phyloP scores from a whole-genome alignment of 768 basidiomycete genomes.

The Cystobasidium tubakii region DNA sequence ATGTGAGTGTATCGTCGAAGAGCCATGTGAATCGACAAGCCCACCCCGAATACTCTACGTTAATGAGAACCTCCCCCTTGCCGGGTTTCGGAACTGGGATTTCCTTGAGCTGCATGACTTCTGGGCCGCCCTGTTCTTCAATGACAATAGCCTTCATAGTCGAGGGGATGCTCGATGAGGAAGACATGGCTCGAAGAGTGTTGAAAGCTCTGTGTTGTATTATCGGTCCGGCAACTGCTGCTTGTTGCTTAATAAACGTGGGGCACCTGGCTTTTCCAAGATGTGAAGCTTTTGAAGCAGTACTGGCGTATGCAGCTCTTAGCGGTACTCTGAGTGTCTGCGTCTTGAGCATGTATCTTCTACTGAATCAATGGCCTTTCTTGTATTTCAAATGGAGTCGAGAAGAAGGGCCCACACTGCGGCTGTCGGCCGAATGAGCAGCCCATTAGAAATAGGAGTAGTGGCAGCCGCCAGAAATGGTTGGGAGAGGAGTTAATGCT shows the following conservation, averaged over 20 bases:
- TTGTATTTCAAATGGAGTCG: too few species aligned
- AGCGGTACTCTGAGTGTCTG: neutral
- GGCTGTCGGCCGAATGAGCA: too few species aligned
- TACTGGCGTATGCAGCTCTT: neutral
- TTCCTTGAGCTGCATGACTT: slow-evolving; percentile 58
- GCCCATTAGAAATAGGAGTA: too few species aligned
- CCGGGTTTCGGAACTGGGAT: slow-evolving; percentile 64
- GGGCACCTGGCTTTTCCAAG: neutral
- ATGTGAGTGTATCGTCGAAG: neutral
- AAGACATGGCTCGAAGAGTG: neutral
- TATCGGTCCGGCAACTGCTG: neutral
- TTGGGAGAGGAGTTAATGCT: too few species aligned
- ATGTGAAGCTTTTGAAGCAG: neutral
- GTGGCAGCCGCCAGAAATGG: neutral
- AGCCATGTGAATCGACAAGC: slow-evolving; percentile 38
- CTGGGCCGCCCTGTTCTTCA: slow-evolving; percentile 65
- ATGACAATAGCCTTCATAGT: slow-evolving; percentile 69
- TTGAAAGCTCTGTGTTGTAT: neutral
- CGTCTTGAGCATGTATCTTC: neutral
- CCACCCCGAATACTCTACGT: slow-evolving; percentile 60
- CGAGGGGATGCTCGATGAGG: slow-evolving; percentile 46
- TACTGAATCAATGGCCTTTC: neutral
- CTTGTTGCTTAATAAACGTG: neutral
- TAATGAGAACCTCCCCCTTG: slow-evolving; percentile 59
- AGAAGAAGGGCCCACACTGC: too few species aligned